Base-by-base conservation (phyloP, 192 early-diverging fungal genomes). In the Gaertneriomyces sp. region DNA sequence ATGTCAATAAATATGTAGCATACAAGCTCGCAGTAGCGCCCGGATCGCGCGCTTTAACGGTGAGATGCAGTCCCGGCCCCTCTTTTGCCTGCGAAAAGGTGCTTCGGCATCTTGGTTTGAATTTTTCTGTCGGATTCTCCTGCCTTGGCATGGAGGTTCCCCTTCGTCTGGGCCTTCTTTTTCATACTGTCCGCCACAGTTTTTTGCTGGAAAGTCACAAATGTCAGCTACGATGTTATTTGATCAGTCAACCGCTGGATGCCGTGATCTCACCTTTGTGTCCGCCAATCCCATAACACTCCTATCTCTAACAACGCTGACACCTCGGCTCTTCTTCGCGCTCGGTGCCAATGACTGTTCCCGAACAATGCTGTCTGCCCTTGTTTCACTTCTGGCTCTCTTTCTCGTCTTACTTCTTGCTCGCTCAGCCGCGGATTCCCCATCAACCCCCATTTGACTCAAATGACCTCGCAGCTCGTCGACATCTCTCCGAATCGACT, bases 91-190 rank as follows among this genome's bases (percentile, higher is more conserved):
- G 89, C 76, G 72, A 96, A 98, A 87, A 99, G 83, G 74, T 99
- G 98, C 81, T 95, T 97, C 51, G 98, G 98, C 89, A 89, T 92
- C 82, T 98, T 96, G 63, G 83, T 86, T 57, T 77, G 73, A 62
- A 99, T 94, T n/a, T 74, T 76, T 70, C 96, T 85, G 74, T 99
- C 98, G n/a, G 92, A 78, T 77, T 99, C 98, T 66, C 95, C 94
- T 33, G 84, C 81, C 71, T 84, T 85, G 53, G 91, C 95, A 63
- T 86, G 79, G 63, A 84, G 72, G 76, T 91, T 93, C 66, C 83
- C 74, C 53, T 79, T 79, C 60, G 88, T 87, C 69, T 95, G 88
- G 9, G 83, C 75, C 61, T 88, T 73, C 61, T 86, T 81, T 76
- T 88, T 85, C 46, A 89, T 85, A 76, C 90, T 94, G 56, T 91